phyloP scores from a whole-genome alignment of 192 early-diverging fungal genomes.

The Endogone sp. region DNA sequence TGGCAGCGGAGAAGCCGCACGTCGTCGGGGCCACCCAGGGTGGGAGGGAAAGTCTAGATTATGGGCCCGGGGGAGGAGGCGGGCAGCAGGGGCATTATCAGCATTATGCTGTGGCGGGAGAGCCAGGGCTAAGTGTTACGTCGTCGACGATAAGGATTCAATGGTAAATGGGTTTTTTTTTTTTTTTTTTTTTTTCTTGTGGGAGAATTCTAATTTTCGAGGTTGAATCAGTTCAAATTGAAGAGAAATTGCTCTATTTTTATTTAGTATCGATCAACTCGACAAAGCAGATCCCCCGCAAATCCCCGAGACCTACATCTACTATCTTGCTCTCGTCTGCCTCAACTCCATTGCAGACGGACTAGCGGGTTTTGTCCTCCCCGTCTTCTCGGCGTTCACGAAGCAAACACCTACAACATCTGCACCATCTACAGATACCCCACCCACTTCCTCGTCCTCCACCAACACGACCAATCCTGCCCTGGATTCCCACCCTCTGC shows the following conservation, averaged over 20 bases:
- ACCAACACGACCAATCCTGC: conserved; percentile 22
- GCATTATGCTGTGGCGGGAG: conserved; percentile 11
- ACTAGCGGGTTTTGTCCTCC: conserved; percentile 61
- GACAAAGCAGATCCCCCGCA: conserved; percentile 90
- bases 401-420: not conserved
- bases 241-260: no score
- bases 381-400: conserved; percentile 42
- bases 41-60: conserved; percentile 23
- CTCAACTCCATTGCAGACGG: conserved; percentile 68
- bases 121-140: conserved; percentile 37
- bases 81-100: conserved; percentile 1
- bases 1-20: conserved; percentile 72
- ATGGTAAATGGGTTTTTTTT: conserved; percentile 43
- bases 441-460: not conserved
- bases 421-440: not conserved
- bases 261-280: conserved; percentile 74
- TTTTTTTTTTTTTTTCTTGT: conserved; percentile 1
- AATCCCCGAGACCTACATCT: conserved; percentile 86
- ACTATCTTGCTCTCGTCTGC: conserved; percentile 71
- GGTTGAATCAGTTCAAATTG: not conserved
- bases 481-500: conserved; percentile 11
- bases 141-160: conserved; percentile 64
- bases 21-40: conserved; percentile 34
- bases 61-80: not conserved
- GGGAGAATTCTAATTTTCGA: not conserved